Conservation (phyloP, 208 protist species). For the Tritrichomonas musculus region DNA sequence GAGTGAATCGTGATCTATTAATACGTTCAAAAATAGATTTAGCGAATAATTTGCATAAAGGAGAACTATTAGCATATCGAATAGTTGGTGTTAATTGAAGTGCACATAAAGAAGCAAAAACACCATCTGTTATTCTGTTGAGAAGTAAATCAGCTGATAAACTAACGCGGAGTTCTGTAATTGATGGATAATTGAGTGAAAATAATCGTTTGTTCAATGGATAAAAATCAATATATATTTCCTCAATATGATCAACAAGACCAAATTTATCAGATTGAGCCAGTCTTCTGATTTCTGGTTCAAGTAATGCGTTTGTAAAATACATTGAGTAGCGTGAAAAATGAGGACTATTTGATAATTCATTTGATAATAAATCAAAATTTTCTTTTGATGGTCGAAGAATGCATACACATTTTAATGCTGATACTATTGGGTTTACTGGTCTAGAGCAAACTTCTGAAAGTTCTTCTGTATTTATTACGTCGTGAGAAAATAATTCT, state of each 20-base stretch:
- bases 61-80: neutral
- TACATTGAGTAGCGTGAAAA: neutral
- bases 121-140: neutral
- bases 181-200: neutral
- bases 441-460: neutral
- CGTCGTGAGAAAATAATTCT: neutral
- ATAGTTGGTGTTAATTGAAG: neutral
- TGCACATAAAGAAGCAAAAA: neutral
- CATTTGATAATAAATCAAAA: neutral
- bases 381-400: neutral
- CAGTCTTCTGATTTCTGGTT: neutral
- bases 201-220: neutral
- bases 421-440: neutral
- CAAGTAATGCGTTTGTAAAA: neutral
- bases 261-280: neutral
- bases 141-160: neutral
- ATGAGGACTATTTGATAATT: neutral
- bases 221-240: neutral
- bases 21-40: neutral
- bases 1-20: neutral
- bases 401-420: neutral
- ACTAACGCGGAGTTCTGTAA: neutral
- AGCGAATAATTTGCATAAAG: neutral
- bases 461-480: neutral
- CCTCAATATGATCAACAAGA: neutral